Percentiles rank a stretch among this genome's conserved stretches.
phyloP scores from a whole-genome alignment of 495 filamentous ascomycete species.

The Symbiotaphrina buchneri region DNA sequence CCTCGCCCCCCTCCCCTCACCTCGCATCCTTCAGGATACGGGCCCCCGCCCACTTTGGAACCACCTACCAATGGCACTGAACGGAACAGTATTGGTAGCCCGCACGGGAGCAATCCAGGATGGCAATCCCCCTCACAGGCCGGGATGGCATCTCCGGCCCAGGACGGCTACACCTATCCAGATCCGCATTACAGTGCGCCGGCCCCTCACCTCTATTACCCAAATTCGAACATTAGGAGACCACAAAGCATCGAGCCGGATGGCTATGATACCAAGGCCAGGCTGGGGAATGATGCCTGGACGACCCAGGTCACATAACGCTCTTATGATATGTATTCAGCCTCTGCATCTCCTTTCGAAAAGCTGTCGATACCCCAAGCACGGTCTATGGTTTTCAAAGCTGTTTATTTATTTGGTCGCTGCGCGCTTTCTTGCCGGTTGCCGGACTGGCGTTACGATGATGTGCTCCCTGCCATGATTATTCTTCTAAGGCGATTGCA shows the following conservation, averaged over 20 bases:
- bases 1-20: slow-evolving; percentile 43
- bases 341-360: too few species aligned
- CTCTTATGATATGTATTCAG: too few species aligned
- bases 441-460: too few species aligned
- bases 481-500: too few species aligned
- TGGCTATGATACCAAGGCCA: slow-evolving; percentile 38
- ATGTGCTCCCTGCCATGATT: too few species aligned
- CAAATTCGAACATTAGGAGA: slow-evolving; percentile 36
- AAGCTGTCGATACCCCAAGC: too few species aligned
- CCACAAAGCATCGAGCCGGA: slow-evolving; percentile 50
- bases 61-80: slow-evolving; percentile 64
- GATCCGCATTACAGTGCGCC: slow-evolving; percentile 37
- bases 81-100: slow-evolving; percentile 42
- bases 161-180: slow-evolving; percentile 44
- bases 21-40: slow-evolving; percentile 64
- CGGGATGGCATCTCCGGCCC: slow-evolving; percentile 38
- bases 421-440: too few species aligned
- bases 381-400: too few species aligned
- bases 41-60: slow-evolving; percentile 69
- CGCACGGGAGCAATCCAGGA: slow-evolving; percentile 47
- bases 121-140: slow-evolving; percentile 54
- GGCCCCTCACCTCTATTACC: slow-evolving; percentile 39
- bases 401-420: too few species aligned
- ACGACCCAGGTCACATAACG: slow-evolving; percentile 1
- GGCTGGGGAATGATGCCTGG: slow-evolving; percentile 11